A percentile compares a stretch with the other conserved stretches of the same genome.
phyloP scores from a whole-genome alignment of 192 early-diverging fungal species.

The Coemansia sp. region DNA sequence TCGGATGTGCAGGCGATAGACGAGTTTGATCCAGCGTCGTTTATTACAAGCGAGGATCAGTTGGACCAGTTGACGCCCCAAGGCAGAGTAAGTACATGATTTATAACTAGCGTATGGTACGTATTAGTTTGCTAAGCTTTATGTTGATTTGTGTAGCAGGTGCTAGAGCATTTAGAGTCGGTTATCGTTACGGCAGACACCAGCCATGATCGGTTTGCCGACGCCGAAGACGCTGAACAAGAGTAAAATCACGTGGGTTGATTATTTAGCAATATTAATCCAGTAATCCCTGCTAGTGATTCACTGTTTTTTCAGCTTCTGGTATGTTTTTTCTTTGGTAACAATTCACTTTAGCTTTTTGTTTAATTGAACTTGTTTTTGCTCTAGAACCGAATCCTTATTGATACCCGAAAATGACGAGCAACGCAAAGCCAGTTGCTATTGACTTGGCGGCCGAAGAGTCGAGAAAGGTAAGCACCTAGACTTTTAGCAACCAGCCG shows the following conservation, averaged over 20 bases:
- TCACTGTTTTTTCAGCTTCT: not conserved
- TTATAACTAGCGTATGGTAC: not conserved
- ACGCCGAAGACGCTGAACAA: conserved; percentile 8
- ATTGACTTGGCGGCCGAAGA: conserved; percentile 22
- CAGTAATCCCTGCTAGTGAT: not conserved
- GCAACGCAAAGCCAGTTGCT: not conserved
- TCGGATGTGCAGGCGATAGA: conserved; percentile 8
- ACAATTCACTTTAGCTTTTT: not conserved
- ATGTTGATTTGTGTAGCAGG: conserved; percentile 7
- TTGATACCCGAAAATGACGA: not conserved
- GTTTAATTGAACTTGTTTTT: not conserved
- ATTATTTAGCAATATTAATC: not conserved
- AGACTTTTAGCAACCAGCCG: no score
- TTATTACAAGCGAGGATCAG: conserved; percentile 33
- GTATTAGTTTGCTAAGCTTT: no score
- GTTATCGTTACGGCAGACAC: conserved; percentile 8
- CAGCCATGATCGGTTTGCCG: conserved; percentile 10
- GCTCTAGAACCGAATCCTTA: not conserved
- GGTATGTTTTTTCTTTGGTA: not conserved
- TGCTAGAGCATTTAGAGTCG: conserved; percentile 31
- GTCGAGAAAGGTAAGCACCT: conserved; percentile 5
- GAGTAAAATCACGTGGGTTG: not conserved
- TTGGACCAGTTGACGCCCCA: conserved; percentile 24
- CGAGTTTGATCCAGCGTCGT: conserved; percentile 22
- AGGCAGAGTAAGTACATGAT: conserved; percentile 16